Evolutionary conservation across 2,329 filamentous ascomycete genomes (phyloP), one percentile per base, ranked within the genome.

Genomic region (Aspergillus pseudoviridinutans): DNA sequence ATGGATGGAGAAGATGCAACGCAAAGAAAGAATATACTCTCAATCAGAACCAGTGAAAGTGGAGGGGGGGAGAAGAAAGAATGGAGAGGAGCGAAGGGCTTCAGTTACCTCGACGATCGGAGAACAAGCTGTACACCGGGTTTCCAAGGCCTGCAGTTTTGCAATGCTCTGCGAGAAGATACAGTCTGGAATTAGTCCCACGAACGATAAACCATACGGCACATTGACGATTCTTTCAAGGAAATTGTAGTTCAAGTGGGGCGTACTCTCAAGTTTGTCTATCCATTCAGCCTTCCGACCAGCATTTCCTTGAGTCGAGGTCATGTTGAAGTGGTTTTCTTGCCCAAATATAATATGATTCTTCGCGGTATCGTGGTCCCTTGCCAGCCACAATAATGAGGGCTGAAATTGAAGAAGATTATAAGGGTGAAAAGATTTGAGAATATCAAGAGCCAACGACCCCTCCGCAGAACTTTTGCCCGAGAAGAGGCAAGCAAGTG

Each of bases 41-140:
- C 42, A 6, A 46, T 46, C 42, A 51, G 27, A 41, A 54, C 27
- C 38, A 41, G 54, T 38, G 51, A 51, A 51, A 52, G 22, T 22
- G 22, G 22, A 22, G 22, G 22, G 22, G 53, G 28, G 28, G 28
- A 29, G 9, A 8, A 10, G 3, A 29, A 29, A 5, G 62, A 58
- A 38, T 38, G 14, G 59, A 49, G 50, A 58, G 58, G 22, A 53
- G 53, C 58, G 59, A 59, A 41, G 52, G 56, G 57, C 49, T 63
- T 57, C 22, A 47, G 58, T 38, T 80, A 89, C 88, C 88, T 82
- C 88, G 82, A 71, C 87, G 84, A 74, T 91, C 89, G 66, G 89
- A 91, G 53, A 90, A 83, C 65, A 90, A 85, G 69, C 87, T 85
- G 71, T 87, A 92, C 54, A 83, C 76, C 7, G 87, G 87, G 51